Conservation (phyloP, 257 asterid genomes). For the Osmanthus fragrans region DNA sequence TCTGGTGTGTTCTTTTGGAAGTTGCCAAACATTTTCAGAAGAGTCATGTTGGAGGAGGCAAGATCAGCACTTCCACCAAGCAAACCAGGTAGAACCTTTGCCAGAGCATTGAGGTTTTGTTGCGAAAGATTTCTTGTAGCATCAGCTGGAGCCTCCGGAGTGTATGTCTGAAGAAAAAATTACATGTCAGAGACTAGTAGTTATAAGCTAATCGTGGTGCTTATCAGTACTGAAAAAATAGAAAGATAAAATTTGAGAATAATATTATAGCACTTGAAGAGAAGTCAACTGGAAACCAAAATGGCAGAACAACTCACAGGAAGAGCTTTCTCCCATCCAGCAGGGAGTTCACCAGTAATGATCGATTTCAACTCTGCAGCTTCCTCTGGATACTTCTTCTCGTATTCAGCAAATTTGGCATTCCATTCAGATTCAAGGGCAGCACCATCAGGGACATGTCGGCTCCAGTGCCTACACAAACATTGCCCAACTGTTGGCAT, state of each 20-base stretch:
- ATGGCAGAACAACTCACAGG: constrained; percentile 55
- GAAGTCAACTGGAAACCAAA: constrained; percentile 13
- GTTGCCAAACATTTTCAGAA: constrained; percentile 68
- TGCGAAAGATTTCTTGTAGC: constrained; percentile 80
- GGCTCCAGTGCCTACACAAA: constrained; percentile 81
- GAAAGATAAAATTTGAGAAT: background rate
- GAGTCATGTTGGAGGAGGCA: constrained; percentile 92
- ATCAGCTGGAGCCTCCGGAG: constrained; percentile 71
- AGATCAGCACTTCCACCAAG: constrained; percentile 90
- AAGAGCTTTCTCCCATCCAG: constrained; percentile 84
- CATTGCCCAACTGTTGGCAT: constrained; percentile 15
- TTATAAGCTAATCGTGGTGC: background rate
- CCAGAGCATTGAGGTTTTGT: constrained; percentile 68
- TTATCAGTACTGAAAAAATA: background rate
- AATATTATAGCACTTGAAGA: constrained; percentile 5
- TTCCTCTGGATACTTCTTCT: constrained; percentile 80
- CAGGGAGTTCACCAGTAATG: constrained; percentile 63
- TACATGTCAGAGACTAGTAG: constrained; percentile 10
- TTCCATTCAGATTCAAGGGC: constrained; percentile 89
- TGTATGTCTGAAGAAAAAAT: constrained; percentile 55
- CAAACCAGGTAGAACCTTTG: constrained; percentile 79
- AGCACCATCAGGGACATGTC: constrained; percentile 78
- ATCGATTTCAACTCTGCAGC: constrained; percentile 75
- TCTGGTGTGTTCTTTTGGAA: constrained; percentile 80
- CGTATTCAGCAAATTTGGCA: constrained; percentile 80